Conservation (phyloP, 139 green algal species). For the Chloropicon primus region DNA sequence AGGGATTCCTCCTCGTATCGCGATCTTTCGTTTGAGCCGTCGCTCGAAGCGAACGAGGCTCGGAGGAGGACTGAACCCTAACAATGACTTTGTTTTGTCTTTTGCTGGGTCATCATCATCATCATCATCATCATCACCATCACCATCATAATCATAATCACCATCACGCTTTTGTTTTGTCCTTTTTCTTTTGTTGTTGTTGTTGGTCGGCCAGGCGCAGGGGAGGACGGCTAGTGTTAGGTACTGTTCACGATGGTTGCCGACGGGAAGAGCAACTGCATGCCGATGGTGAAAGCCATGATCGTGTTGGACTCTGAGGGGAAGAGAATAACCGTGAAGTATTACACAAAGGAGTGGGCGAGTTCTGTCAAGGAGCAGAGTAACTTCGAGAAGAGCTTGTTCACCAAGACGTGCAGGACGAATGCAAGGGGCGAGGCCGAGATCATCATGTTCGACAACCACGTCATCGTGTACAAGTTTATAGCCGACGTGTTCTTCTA, state of each 20-base stretch:
- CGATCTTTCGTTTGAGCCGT: too few relatives aligned
- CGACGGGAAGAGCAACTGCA: background rate
- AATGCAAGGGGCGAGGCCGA: constrained; percentile 76
- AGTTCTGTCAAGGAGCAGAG: constrained; percentile 56
- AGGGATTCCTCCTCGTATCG: too few relatives aligned
- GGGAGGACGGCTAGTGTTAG: background rate
- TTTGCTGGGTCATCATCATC: too few relatives aligned
- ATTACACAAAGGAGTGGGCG: constrained; percentile 75
- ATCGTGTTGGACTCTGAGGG: constrained; percentile 91
- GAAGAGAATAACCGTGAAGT: constrained; percentile 96
- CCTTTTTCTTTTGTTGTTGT: too few relatives aligned
- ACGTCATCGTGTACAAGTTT: constrained; percentile 68
- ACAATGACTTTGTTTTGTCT: too few relatives aligned
- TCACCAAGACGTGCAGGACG: constrained; percentile 74
- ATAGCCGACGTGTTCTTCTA: constrained; percentile 94
- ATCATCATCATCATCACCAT: too few relatives aligned
- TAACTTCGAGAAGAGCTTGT: constrained; percentile 88
- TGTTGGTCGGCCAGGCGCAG: background rate
- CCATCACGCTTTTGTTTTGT: too few relatives aligned
- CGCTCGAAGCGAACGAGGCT: too few relatives aligned
- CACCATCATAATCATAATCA: too few relatives aligned
- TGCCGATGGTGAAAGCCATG: constrained; percentile 79
- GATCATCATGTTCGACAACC: constrained; percentile 6
- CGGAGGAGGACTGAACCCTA: too few relatives aligned
- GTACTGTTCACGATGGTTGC: background rate